These are phyloP conservation scores for Geoglossum cookeanum DNA, from an alignment of 2,329 filamentous ascomycete species.

Conservation along the genomic window DNA sequence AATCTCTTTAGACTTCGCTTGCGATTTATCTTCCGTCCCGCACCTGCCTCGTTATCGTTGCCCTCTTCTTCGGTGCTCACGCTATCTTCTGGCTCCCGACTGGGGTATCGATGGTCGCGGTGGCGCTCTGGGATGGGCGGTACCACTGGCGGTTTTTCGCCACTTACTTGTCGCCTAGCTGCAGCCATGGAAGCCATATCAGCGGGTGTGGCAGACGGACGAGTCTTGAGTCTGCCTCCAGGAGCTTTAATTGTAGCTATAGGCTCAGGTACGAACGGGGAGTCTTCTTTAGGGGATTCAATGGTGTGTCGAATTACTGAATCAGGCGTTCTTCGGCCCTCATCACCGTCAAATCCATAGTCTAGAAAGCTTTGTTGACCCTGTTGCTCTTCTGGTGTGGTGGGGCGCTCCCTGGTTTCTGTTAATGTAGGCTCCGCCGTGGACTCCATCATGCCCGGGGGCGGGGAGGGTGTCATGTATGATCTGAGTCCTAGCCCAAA, in stretches of 20 bases:
- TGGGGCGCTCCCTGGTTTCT: constrained; percentile 6
- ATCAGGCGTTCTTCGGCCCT: constrained; percentile 56
- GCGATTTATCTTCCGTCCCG: constrained; percentile 23
- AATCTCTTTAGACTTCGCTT: constrained; percentile 61
- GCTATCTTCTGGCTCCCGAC: constrained; percentile 20
- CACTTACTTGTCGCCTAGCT: constrained; percentile 66
- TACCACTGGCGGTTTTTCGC: constrained; percentile 26
- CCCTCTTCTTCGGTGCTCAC: constrained; percentile 13
- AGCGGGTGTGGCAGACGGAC: constrained; percentile 70
- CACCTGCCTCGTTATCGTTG: constrained; percentile 9
- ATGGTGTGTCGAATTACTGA: constrained; percentile 74
- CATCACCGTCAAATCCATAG: constrained; percentile 19
- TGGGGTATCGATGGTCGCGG: constrained; percentile 31
- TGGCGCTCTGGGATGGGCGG: constrained; percentile 44
- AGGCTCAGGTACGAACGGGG: constrained; percentile 56
- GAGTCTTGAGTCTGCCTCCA: constrained; percentile 71
- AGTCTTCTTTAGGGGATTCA: constrained; percentile 24
- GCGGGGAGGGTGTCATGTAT: constrained; percentile 31
- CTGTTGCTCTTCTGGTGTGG: constrained; percentile 12
- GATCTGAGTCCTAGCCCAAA: constrained; percentile 35
- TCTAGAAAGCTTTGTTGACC: constrained; percentile 14
- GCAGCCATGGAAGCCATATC: constrained; percentile 75
- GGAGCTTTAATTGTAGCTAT: constrained; percentile 78
- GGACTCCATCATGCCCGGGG: constrained; percentile 5
- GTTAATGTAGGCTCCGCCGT: neutral